phyloP scores from a whole-genome alignment of 1,139 yeast species.

The Scheffersomyces segobiensis region DNA sequence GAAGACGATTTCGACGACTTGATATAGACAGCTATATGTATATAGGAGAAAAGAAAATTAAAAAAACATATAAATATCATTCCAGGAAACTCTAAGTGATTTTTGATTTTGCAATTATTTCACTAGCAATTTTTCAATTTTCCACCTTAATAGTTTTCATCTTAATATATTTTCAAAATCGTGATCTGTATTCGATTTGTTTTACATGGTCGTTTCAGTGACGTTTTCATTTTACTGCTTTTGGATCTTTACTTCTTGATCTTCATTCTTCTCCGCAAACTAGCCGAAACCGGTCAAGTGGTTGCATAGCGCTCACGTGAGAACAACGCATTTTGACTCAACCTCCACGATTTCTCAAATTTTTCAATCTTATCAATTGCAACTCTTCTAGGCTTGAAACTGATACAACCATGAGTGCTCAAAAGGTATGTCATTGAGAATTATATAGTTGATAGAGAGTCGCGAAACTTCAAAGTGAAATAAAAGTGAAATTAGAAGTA shows the following conservation, averaged over 20 bases:
- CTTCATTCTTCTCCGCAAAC: not conserved
- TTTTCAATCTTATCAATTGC: not conserved
- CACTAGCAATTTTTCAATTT: not conserved
- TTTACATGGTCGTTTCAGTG: not conserved
- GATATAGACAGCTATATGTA: slow-evolving; percentile 3
- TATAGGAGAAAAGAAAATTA: not conserved
- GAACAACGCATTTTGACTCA: not conserved
- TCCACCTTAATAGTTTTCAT: no score
- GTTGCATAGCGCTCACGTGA: not conserved
- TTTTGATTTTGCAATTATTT: not conserved
- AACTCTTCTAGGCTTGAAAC: not conserved
- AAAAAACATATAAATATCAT: no score
- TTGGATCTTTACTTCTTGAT: not conserved
- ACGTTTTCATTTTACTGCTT: not conserved
- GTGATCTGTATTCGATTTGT: not conserved
- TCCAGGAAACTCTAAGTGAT: not conserved
- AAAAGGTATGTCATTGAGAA: not conserved
- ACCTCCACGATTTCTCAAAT: not conserved
- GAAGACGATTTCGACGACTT: slow-evolving; percentile 53
- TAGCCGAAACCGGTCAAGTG: not conserved
- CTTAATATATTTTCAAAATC: not conserved
- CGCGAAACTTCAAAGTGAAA: not conserved
- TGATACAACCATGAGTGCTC: not conserved
- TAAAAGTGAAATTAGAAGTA: not conserved
- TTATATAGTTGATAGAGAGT: not conserved